Evolutionary conservation across 2,329 filamentous ascomycete species (phyloP), one percentile per base, ranked within the genome.

Genomic region (Colletotrichum plurivorum): DNA sequence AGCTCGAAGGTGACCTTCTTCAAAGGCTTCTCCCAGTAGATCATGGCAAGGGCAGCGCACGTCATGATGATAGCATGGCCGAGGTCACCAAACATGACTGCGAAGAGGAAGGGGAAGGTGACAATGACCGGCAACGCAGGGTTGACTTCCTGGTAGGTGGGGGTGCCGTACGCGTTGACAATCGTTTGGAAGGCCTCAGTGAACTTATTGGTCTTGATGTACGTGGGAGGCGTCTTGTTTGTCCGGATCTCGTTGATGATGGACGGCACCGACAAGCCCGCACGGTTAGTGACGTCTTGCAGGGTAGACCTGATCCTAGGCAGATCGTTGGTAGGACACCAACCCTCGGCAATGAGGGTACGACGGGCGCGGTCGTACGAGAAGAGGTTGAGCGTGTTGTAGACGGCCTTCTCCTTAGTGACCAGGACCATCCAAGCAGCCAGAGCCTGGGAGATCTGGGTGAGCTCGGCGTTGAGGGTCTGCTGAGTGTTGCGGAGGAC

Each of bases 61-160:
- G 95, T 87, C 93, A 99, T 97, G 80, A 99, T 93, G 73, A 92
- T 81, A 73, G 95, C 96, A 78, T 99, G 96, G 59, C 96, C 97
- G 68, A 97, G 92, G 82, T 99, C 96, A 85, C 96, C 97, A 78
- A 99, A 99, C 96, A 99, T 99, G 89, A 99, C 96, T 57, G 96
- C 96, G 79, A 99, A 99, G 71, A 99, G 87, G 86, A 99, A 99
- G n/a, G 97, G 96, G 82, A 99, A 99, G 6, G 96, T 99, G 72
- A 99, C 92, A 73, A 98, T 94, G 59, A 97, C 96, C 45, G 95
- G 95, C 22, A 99, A 88, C 71, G 94, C 95, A 66, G 96, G 96
- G 83, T 99, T 99, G 80, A 98, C 93, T 83, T 99, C 96, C 74
- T 93, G 93, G 82, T 99, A 99, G 73, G 97, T 98, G 70, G 96